Base-by-base conservation (phyloP, 148 eudicot genomes). In the Persicaria tinctoria region DNA sequence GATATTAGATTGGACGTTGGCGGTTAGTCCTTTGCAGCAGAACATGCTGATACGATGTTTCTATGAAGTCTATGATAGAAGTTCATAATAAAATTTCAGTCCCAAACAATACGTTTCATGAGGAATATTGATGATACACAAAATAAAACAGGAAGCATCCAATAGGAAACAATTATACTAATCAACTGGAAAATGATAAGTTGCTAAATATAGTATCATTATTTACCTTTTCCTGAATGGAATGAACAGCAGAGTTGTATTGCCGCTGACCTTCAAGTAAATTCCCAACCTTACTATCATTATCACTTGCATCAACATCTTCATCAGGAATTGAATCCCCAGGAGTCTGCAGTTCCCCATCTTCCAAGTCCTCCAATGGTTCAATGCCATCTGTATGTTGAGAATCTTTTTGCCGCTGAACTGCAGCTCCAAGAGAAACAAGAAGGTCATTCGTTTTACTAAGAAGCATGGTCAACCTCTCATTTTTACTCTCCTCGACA, bases 401-500 rank as follows among this genome's bases (percentile, higher is more conserved):
- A 55, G 99, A 92, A 87, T 95, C 97, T 82, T 89, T 95, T 79
- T 95, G 97, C 47, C 99, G 91, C 85, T 89, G 97, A 74, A 95
- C 99, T 64, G 99, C 99, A 82, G 99, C 99, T 75, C 99, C 99
- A 77, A 95, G 84, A 73, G 90, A 84, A 57, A 82, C 99, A 70
- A 95, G 89, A 17, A 95, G 97, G 10, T 95, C 99, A 80, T 95
- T 95, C 48, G 99, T 95, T 86, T 95, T 95, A 66, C 94, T 96
- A 20, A 95, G 86, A 80, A 95, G 97, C 94, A 91, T 89, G 46
- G 92, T 92, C 78, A 95, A 78, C 70, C 99, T 84, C 76, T 92
- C 96, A 78, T 95, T 95, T 86, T 95, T 95, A 82, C 99, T 95
- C 86, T 95, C 99, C 85, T 92, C 92, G 57, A 95, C 99, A 92